Percentiles rank a stretch among this genome's conserved stretches.
Conservation (phyloP, 225 moss, liverwort and hornwort genomes). For the Takakia lepidozioides region DNA sequence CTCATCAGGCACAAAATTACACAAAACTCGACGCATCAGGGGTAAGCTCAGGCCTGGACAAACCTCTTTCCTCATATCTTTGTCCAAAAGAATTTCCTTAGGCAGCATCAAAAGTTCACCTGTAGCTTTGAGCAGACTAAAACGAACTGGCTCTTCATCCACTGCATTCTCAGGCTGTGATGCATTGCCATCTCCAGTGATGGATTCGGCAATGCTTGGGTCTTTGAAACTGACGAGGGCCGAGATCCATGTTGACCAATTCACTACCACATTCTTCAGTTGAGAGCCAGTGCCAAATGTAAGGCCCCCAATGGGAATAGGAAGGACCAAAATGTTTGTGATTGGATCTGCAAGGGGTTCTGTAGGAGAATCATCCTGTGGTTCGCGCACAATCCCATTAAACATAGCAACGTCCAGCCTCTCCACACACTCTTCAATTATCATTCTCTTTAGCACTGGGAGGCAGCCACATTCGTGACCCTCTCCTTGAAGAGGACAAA, state of each 20-base stretch:
- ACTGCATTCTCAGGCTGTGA: slow-evolving; percentile 18
- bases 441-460: slow-evolving; percentile 66
- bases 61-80: slow-evolving; percentile 70
- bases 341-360: slow-evolving; percentile 87
- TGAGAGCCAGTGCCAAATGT: slow-evolving; percentile 90
- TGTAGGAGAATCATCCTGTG: slow-evolving; percentile 68
- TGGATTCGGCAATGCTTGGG: slow-evolving; percentile 24
- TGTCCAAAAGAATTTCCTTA: slow-evolving; percentile 73
- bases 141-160: slow-evolving; percentile 20
- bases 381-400: slow-evolving; percentile 80
- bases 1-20: slow-evolving; percentile 82
- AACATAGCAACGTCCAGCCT: slow-evolving; percentile 90
- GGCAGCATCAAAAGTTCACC: slow-evolving; percentile 76
- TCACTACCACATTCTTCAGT: slow-evolving; percentile 84
- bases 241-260: slow-evolving; percentile 85
- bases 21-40: slow-evolving; percentile 65
- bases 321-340: slow-evolving; percentile 78
- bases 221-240: slow-evolving; percentile 58
- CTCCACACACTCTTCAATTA: slow-evolving; percentile 77
- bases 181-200: slow-evolving; percentile 8
- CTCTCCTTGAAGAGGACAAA: slow-evolving; percentile 88
- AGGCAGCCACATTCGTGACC: slow-evolving; percentile 87
- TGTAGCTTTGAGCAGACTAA: slow-evolving; percentile 60
- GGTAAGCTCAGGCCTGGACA: slow-evolving; percentile 74
- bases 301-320: slow-evolving; percentile 62